A percentile compares a stretch with the other conserved stretches of the same genome.
Evolutionary conservation across 805 yeast species (phyloP).

Genomic region (Scheffersomyces lignosus): DNA sequence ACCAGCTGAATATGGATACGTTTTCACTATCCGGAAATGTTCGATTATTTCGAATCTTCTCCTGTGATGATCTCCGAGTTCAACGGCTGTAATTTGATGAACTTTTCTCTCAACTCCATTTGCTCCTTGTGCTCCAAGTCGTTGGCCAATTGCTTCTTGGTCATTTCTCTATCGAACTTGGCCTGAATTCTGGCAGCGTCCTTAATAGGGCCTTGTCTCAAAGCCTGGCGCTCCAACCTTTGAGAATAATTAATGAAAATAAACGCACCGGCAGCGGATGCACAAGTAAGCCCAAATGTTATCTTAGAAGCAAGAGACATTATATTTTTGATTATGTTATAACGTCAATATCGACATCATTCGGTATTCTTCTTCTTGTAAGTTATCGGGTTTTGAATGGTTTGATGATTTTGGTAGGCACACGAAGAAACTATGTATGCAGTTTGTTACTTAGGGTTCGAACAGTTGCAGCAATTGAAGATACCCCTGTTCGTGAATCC

Average conservation of each 20-base stretch:
- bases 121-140: constrained; percentile 67
- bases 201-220: constrained; percentile 81
- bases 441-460: too few relatives aligned
- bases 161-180: constrained; percentile 40
- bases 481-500: too few relatives aligned
- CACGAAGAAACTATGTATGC: too few relatives aligned
- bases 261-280: constrained; percentile 58
- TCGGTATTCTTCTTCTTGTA: too few relatives aligned
- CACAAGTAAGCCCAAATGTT: constrained; percentile 61
- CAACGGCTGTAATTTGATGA: constrained; percentile 63
- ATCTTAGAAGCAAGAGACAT: constrained; percentile 84
- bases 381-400: too few relatives aligned
- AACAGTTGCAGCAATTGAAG: too few relatives aligned
- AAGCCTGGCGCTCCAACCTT: constrained; percentile 64
- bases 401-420: too few relatives aligned
- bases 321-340: neutral
- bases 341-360: too few relatives aligned
- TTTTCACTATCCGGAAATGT: too few relatives aligned
- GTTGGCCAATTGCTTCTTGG: constrained; percentile 50
- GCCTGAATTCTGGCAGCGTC: constrained; percentile 67
- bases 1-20: too few relatives aligned
- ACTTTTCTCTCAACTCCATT: constrained; percentile 55
- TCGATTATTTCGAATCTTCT: constrained; percentile 16
- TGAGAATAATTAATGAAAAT: constrained; percentile 72
- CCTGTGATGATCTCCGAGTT: constrained; percentile 35